Evolutionary conservation across 2,329 filamentous ascomycete species (phyloP), one percentile per base, ranked within the genome.

Genomic region (Penicillium sp.): DNA sequence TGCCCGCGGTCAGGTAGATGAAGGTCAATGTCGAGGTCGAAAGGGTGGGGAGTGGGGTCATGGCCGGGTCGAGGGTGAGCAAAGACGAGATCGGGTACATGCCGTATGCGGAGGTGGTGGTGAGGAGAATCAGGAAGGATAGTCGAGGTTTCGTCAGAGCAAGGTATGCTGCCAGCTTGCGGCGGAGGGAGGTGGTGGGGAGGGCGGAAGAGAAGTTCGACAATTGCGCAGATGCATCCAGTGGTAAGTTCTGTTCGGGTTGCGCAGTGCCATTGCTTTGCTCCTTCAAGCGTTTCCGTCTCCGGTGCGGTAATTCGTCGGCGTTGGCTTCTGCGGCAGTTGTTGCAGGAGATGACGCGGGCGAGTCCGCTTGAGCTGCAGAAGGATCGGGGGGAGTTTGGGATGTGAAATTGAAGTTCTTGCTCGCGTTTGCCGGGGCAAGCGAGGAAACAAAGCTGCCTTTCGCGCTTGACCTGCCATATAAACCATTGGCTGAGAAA

Each of bases 71-170:
- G 1, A 94, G 92, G 6, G 86, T 80, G 48, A 99, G 85, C 59
- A 97, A 86, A 50, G 90, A 88, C 2, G 93, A 92, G 2, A 96
- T 89, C 0, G 94, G 94, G 72, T 97, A 99, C 52, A 99, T 81
- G 14, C 91, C 90, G 74, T 97, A 99, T 3, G 93, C 85, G 2
- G 90, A 89, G 72, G 94, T 96, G 27, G 93, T 90, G 0, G 91
- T 91, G 45, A 99, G 86, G 31, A 96, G 88, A 57, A 99, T 88
- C 44, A 99, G 86, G 64, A 95, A 88, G 7, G 91, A 93, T 45
- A 99, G 85, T 49, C 93, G 91, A 3, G 94, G 94, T 72, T 99
- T 99, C n/a, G 92, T 89, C 61, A 99, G 86, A 24, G 94, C 90
- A 59, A 99, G 87, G 66, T 91, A 91, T 29, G 90, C 87, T 21